A percentile compares a stretch with the other conserved stretches of the same genome.
These are phyloP conservation scores for Dictyostelium capitatum DNA, from an alignment of 78 protist genomes.

Conservation along the genomic window DNA sequence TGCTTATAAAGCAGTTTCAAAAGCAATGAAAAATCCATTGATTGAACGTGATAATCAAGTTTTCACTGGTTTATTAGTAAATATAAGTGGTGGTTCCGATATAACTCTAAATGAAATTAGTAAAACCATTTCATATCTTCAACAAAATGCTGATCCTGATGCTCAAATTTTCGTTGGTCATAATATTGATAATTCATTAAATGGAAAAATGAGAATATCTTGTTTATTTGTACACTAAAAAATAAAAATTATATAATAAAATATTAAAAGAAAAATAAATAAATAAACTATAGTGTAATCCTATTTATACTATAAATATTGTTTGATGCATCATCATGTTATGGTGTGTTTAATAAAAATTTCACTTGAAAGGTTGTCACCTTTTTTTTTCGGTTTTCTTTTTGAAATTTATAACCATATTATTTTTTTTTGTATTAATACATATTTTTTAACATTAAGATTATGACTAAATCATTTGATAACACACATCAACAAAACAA, in stretches of 20 bases:
- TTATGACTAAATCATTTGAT: too few species aligned
- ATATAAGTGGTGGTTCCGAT: conserved; percentile 55
- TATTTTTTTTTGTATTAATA: too few species aligned
- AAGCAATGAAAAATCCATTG: conserved; percentile 51
- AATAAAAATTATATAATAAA: neutral
- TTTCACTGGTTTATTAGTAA: conserved; percentile 53
- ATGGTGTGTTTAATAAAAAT: too few species aligned
- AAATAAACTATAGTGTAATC: too few species aligned
- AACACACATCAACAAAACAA: too few species aligned
- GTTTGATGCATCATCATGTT: too few species aligned
- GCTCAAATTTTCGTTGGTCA: conserved; percentile 59
- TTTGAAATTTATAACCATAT: too few species aligned
- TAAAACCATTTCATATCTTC: conserved; percentile 16
- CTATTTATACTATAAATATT: too few species aligned
- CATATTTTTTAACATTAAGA: too few species aligned
- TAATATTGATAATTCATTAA: conserved; percentile 16
- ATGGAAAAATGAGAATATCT: conserved; percentile 39
- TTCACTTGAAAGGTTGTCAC: too few species aligned
- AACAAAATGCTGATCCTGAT: conserved; percentile 49
- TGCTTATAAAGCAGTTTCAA: conserved; percentile 48
- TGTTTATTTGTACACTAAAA: conserved; percentile 62
- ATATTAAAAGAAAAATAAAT: neutral
- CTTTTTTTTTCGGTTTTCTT: too few species aligned
- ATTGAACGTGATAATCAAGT: conserved; percentile 9
- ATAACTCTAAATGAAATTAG: conserved; percentile 59